phyloP scores from a whole-genome alignment of 768 basidiomycete species.

The Serendipita sp. region DNA sequence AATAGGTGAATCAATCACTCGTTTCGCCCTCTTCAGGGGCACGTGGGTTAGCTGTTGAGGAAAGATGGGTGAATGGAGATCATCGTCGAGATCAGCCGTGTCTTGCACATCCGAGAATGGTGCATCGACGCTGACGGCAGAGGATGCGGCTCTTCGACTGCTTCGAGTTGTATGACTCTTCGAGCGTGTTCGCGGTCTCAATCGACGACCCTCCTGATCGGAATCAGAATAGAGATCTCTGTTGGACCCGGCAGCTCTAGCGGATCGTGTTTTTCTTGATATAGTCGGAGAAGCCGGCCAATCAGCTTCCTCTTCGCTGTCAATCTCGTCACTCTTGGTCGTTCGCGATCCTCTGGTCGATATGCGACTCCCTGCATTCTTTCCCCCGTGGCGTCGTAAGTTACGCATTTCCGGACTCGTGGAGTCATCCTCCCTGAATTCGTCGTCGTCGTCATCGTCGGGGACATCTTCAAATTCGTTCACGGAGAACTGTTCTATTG shows the following conservation, averaged over 20 bases:
- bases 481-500: neutral
- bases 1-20: neutral
- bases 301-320: neutral
- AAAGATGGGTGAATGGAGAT: neutral
- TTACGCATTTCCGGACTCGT: neutral
- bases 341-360: neutral
- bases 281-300: neutral
- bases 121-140: neutral
- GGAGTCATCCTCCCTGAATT: neutral
- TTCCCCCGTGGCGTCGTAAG: neutral
- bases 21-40: neutral
- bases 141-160: neutral
- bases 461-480: neutral
- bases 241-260: neutral
- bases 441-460: conserved; percentile 4
- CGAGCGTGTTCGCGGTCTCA: neutral
- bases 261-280: neutral
- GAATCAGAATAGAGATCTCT: neutral
- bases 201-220: neutral
- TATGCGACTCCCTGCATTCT: too few relatives aligned
- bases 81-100: neutral
- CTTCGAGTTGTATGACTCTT: conserved; percentile 1
- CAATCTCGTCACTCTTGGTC: neutral
- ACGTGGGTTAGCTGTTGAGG: neutral
- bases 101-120: neutral